Percentiles rank a stretch among this genome's conserved stretches.
Evolutionary conservation across 176 grass and related monocot species (phyloP).

Genomic region (Zizania latifolia): DNA sequence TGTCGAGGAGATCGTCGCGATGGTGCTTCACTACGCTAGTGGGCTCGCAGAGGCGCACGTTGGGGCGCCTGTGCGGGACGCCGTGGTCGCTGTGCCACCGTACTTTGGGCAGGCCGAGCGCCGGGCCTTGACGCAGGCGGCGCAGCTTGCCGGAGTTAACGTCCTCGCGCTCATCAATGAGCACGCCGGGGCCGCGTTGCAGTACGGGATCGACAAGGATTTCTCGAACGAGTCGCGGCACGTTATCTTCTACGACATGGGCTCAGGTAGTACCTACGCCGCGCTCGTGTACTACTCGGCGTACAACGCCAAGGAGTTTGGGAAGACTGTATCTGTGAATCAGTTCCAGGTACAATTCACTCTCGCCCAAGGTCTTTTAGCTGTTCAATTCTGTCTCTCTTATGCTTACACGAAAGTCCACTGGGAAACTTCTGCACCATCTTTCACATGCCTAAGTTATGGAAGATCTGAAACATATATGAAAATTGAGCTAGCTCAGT

Average conservation of each 20-base stretch:
- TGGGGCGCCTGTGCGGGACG: conserved; percentile 66
- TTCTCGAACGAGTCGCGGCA: conserved; percentile 79
- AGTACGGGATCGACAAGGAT: conserved; percentile 97
- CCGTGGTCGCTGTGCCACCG: conserved; percentile 73
- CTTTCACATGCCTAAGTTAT: background rate
- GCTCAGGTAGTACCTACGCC: conserved; percentile 87
- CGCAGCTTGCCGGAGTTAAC: conserved; percentile 79
- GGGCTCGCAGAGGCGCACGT: conserved; percentile 71
- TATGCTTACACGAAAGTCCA: background rate
- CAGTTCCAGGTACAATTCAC: conserved; percentile 69
- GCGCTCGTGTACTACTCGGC: conserved; percentile 86
- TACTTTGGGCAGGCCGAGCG: conserved; percentile 90
- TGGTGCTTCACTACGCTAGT: conserved; percentile 72
- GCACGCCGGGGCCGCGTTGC: conserved; percentile 91
- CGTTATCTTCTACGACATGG: conserved; percentile 96
- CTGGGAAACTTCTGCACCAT: background rate
- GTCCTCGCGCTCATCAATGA: conserved; percentile 91
- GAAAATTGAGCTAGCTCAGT: background rate
- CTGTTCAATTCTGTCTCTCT: background rate
- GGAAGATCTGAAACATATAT: conserved; percentile 20
- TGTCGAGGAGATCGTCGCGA: conserved; percentile 79
- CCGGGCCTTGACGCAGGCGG: conserved; percentile 68
- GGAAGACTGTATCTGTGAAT: conserved; percentile 73
- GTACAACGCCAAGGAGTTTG: conserved; percentile 81
- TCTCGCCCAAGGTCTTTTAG: background rate